phyloP scores from a whole-genome alignment of 2,329 filamentous ascomycete genomes.

The Fusarium nurragi region DNA sequence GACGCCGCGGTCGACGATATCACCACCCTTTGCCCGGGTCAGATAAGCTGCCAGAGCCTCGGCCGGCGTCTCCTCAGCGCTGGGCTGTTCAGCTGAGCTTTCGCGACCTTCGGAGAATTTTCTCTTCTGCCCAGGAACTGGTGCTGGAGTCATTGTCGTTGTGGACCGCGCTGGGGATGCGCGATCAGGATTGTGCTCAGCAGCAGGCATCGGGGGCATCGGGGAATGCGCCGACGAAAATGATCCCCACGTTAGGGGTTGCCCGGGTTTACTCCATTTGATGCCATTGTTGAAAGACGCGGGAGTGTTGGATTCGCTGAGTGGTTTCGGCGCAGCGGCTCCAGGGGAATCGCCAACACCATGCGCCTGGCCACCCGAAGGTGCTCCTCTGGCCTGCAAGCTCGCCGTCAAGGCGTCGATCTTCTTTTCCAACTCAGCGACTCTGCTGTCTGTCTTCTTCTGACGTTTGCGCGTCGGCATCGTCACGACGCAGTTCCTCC shows the following conservation, averaged over 20 bases:
- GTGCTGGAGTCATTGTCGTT: conserved; percentile 11
- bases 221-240: conserved; percentile 22
- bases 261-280: conserved; percentile 17
- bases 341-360: conserved; percentile 18
- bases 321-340: conserved; percentile 11
- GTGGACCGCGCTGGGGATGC: conserved; percentile 13
- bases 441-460: conserved; percentile 90
- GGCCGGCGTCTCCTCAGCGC: conserved; percentile 22
- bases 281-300: conserved; percentile 10
- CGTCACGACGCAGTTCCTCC: conserved; percentile 80
- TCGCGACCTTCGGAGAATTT: conserved; percentile 44
- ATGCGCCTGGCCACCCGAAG: conserved; percentile 20
- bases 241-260: conserved; percentile 31
- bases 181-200: conserved; percentile 31
- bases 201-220: conserved; percentile 2
- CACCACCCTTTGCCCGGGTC: conserved; percentile 49
- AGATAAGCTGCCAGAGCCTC: conserved; percentile 38
- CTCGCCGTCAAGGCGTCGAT: conserved; percentile 88
- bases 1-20: conserved; percentile 68
- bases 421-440: conserved; percentile 91
- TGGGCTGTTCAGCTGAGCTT: conserved; percentile 20
- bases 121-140: conserved; percentile 46
- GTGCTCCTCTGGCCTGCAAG: conserved; percentile 65
- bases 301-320: conserved; percentile 11
- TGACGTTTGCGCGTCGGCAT: conserved; percentile 79